These are phyloP conservation scores for Sporothrix phasma DNA, from an alignment of 2,329 filamentous ascomycete species.

Conservation along the genomic window DNA sequence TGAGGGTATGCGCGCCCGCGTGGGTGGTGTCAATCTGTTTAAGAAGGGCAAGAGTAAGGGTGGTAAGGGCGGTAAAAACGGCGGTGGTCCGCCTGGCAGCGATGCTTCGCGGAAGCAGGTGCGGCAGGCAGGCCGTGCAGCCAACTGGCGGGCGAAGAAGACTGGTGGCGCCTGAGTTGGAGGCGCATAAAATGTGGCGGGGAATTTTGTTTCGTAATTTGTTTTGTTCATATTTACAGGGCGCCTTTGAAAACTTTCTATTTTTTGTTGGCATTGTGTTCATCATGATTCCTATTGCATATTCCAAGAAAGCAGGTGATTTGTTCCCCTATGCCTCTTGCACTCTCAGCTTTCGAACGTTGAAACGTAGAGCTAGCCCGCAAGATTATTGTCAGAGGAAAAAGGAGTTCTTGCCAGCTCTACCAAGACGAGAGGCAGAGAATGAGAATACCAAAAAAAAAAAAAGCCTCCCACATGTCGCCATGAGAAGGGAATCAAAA, in stretches of 20 bases:
- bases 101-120: conserved; percentile 38
- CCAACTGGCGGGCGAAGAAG: conserved; percentile 17
- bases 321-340: not conserved
- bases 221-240: not conserved
- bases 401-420: no score
- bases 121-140: conserved; percentile 18
- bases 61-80: conserved; percentile 37
- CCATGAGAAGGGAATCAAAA: not conserved
- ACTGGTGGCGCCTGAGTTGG: conserved; percentile 6
- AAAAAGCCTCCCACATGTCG: not conserved
- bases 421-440: not conserved
- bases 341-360: no score
- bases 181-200: no score
- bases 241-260: not conserved
- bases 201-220: not conserved
- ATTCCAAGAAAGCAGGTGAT: not conserved
- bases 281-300: not conserved
- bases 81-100: conserved; percentile 14
- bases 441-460: not conserved
- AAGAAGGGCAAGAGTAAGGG: conserved; percentile 17
- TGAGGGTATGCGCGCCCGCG: conserved; percentile 65
- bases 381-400: no score
- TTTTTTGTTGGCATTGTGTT: not conserved
- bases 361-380: no score
- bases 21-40: conserved; percentile 51